phyloP scores from a whole-genome alignment of 768 basidiomycete genomes.

The Dioszegia aurantiaca region DNA sequence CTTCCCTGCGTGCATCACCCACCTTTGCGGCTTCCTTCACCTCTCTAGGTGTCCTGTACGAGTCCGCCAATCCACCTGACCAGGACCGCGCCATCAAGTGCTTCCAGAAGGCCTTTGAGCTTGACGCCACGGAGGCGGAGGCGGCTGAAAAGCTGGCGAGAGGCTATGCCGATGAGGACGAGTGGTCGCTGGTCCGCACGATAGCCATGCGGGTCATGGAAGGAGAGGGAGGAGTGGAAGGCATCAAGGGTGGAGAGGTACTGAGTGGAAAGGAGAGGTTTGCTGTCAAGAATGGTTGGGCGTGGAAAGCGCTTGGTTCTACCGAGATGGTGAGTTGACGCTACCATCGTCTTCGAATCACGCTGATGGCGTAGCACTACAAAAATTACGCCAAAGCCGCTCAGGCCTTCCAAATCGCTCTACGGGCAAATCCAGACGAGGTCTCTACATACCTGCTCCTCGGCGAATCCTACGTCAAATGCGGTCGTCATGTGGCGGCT shows the following conservation, averaged over 20 bases:
- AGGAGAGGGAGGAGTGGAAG: conserved; percentile 78
- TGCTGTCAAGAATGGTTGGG: conserved; percentile 80
- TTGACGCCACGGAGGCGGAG: conserved; percentile 80
- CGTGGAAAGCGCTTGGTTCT: conserved; percentile 92
- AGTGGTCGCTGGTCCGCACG: conserved; percentile 94
- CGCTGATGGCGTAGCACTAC: conserved; percentile 38
- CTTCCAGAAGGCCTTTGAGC: conserved; percentile 96
- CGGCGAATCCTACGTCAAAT: conserved; percentile 84
- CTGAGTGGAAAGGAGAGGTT: conserved; percentile 50
- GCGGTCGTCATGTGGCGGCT: conserved; percentile 83
- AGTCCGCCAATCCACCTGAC: conserved; percentile 69
- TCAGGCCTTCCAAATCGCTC: conserved; percentile 77
- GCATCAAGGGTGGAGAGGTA: conserved; percentile 57
- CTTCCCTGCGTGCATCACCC: conserved; percentile 69
- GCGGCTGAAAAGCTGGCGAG: conserved; percentile 80
- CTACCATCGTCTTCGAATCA: neutral
- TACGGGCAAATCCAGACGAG: conserved; percentile 75
- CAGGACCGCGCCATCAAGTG: conserved; percentile 84
- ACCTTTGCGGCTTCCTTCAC: conserved; percentile 89
- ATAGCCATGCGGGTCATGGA: conserved; percentile 90
- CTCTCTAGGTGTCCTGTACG: conserved; percentile 87
- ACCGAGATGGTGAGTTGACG: conserved; percentile 74
- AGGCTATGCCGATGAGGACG: conserved; percentile 85
- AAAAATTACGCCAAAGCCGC: conserved; percentile 70
- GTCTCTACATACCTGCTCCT: conserved; percentile 81